Conservation (phyloP, 2,329 filamentous ascomycete species). For the Scopulariopsis brevicaulis region DNA sequence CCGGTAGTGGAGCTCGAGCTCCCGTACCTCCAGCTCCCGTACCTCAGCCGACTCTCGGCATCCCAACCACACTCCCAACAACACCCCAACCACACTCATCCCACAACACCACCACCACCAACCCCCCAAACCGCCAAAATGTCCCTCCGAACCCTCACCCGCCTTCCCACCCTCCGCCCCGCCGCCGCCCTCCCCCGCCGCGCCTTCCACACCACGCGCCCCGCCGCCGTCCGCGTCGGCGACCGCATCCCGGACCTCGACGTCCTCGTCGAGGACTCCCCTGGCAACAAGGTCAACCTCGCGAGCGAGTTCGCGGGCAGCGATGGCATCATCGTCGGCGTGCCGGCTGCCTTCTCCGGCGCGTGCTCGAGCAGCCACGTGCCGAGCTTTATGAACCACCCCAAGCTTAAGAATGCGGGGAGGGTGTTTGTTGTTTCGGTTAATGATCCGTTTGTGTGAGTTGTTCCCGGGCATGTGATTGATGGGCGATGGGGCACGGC, state of each 20-base stretch:
- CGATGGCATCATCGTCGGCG: slow-evolving; percentile 75
- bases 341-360: slow-evolving; percentile 64
- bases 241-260: slow-evolving; percentile 69
- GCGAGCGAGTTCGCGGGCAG: slow-evolving; percentile 56
- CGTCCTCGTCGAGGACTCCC: slow-evolving; percentile 72
- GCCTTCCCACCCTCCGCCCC: slow-evolving; percentile 2
- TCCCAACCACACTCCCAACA: background rate
- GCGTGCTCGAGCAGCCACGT: slow-evolving; percentile 57
- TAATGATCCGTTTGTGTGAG: slow-evolving; percentile 91
- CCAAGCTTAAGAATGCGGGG: slow-evolving; percentile 67
- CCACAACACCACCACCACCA: background rate
- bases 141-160: slow-evolving; percentile 1
- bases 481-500: background rate
- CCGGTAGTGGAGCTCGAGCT: background rate
- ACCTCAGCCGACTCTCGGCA: background rate
- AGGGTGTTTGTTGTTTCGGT: slow-evolving; percentile 84
- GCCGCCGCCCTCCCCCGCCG: slow-evolving; percentile 12
- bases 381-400: slow-evolving; percentile 75
- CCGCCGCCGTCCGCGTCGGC: slow-evolving; percentile 59
- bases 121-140: background rate
- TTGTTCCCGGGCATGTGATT: slow-evolving; percentile 7
- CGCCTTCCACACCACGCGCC: slow-evolving; percentile 50
- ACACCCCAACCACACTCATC: background rate
- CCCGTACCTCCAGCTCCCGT: background rate
- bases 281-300: slow-evolving; percentile 84